A percentile compares a stretch with the other conserved stretches of the same genome.
phyloP scores from a whole-genome alignment of 768 basidiomycete genomes.

The Phanerodontia chrysosporium region DNA sequence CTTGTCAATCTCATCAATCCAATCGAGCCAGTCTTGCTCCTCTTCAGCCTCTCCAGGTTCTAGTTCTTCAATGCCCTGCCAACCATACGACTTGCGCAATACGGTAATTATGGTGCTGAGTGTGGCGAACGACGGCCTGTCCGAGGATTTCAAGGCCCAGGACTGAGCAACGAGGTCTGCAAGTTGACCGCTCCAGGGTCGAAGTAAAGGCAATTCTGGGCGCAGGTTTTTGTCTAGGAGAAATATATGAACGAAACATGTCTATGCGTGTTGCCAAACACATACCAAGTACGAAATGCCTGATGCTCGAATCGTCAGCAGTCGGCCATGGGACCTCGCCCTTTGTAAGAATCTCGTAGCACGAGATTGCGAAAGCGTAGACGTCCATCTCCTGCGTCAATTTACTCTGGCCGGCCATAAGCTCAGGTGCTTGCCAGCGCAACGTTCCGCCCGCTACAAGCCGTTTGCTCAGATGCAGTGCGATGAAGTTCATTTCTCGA shows the following conservation, averaged over 20 bases:
- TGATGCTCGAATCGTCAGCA: conserved; percentile 26
- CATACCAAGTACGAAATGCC: conserved; percentile 27
- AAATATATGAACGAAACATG: conserved; percentile 29
- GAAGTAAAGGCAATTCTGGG: conserved; percentile 17
- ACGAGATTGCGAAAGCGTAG: conserved; percentile 37
- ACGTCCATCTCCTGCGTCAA: conserved; percentile 33
- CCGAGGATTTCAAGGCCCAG: conserved; percentile 51
- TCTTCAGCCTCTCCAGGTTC: not conserved
- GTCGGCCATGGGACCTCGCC: conserved; percentile 31
- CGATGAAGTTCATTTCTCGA: conserved; percentile 3
- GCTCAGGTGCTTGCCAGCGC: conserved; percentile 40
- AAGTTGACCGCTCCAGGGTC: conserved; percentile 17
- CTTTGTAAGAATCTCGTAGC: conserved; percentile 30
- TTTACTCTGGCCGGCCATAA: conserved; percentile 29
- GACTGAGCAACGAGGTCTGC: conserved; percentile 48
- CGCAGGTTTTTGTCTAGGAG: conserved; percentile 20
- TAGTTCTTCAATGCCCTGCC: conserved; percentile 15
- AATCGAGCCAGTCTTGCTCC: not conserved
- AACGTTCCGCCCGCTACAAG: conserved; percentile 47
- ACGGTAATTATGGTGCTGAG: conserved; percentile 43
- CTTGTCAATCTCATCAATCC: conserved; percentile 3
- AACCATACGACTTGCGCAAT: conserved; percentile 38
- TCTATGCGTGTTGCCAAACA: not conserved
- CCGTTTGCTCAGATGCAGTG: not conserved
- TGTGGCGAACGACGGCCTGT: conserved; percentile 49